phyloP scores from a whole-genome alignment of 179 eudicot species.

The Beta macrorhiza region DNA sequence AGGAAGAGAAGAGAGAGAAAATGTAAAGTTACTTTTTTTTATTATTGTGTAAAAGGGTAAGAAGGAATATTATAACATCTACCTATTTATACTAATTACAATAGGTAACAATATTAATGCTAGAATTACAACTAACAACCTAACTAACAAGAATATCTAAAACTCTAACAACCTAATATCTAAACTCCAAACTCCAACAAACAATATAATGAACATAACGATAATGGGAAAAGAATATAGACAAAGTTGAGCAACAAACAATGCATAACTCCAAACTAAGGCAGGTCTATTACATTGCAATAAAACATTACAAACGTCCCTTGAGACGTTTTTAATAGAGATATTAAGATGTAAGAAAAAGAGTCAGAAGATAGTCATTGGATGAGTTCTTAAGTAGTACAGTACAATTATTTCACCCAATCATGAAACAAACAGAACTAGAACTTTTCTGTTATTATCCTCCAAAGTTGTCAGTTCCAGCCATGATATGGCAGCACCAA shows the following conservation, averaged over 20 bases:
- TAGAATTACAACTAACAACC: too few relatives aligned
- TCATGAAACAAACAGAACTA: background rate
- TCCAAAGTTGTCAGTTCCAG: background rate
- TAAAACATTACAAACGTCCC: background rate
- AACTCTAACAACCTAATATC: too few relatives aligned
- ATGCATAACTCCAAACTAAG: background rate
- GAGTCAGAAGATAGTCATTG: background rate
- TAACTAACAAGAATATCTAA: too few relatives aligned
- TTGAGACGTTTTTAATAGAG: background rate
- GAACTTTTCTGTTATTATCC: background rate
- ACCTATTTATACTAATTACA: too few relatives aligned
- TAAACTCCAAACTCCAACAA: too few relatives aligned
- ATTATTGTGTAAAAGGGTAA: too few relatives aligned
- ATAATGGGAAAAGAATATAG: background rate
- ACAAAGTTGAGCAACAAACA: conserved; percentile 3
- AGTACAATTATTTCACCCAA: background rate
- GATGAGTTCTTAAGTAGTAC: background rate
- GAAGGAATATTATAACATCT: too few relatives aligned
- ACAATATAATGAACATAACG: background rate
- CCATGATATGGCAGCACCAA: background rate
- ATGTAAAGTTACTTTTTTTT: too few relatives aligned
- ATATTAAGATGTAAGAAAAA: background rate
- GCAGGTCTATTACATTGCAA: background rate
- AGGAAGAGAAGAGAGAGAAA: too few relatives aligned
- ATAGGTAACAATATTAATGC: too few relatives aligned